Base-by-base conservation (phyloP, 257 asterid species). In the Nicotiana attenuata region DNA sequence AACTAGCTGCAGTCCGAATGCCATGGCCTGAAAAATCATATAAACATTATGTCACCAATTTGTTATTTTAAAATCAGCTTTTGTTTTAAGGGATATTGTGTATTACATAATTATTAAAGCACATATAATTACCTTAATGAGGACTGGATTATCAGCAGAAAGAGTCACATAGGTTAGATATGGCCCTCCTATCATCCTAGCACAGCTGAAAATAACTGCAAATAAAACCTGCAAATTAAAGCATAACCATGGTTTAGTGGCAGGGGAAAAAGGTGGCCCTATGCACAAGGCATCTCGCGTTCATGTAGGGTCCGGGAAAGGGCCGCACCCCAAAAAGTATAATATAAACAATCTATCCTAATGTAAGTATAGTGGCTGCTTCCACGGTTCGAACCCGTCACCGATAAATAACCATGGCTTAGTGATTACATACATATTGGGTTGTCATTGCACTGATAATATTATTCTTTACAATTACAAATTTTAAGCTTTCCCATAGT, bases 111-210 rank as follows among this genome's bases (percentile, higher is more conserved):
- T n/a, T 77, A 24, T 22, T 1, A 16, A 19, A 29, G 5, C 10
- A 28, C 61, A 16, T 66, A 2, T 24, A 80, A 7, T 81, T 82
- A 91, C 98, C 97, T 92, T 94, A 41, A 96, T 94, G 24, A 93
- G 86, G 57, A 88, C 47, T 15, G 99, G 98, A 86, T 92, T 94
- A 35, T 86, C 55, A 67, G 93, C 94, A 2, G 91, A 84, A 1
- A 96, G 85, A 80, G 97, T 92, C 77, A 94, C 89, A 66, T 91
- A 94, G 26, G 91, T 79, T 76, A 96, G 89, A 80, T 87, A 96
- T 3, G 99, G 97, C 19, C 99, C 99, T 13, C 90, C 92, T 59
- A 90, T 66, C 98, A 95, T 96, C 84, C 99, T 92, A 65, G 97
- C 97, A 33, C 87, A 52, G 75, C 98, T 76, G 88, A 96, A 96